phyloP scores from a whole-genome alignment of 129 eudicot genomes.

The Solidago caesia region DNA sequence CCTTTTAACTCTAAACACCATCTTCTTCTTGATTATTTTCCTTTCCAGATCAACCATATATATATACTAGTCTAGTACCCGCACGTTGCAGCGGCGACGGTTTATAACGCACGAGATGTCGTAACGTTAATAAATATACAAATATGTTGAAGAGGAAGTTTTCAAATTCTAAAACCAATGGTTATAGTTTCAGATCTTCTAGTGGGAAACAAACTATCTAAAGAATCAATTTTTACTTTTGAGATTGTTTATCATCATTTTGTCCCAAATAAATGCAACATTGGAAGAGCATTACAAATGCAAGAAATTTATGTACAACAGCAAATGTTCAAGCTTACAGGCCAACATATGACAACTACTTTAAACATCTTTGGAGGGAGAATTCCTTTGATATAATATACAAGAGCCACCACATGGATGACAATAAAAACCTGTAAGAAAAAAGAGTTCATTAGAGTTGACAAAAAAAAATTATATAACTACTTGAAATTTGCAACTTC shows the following conservation, averaged over 20 bases:
- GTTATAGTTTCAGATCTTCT: background rate
- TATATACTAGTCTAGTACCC: no score
- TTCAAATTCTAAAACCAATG: background rate
- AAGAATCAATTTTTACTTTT: background rate
- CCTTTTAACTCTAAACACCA: no score
- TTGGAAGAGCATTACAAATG: background rate
- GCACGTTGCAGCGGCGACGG: no score
- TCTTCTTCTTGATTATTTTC: no score
- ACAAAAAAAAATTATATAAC: background rate
- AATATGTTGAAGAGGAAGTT: constrained; percentile 5
- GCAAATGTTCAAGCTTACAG: constrained; percentile 56
- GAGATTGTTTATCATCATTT: background rate
- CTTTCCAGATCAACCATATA: no score
- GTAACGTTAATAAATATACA: background rate
- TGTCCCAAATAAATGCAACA: background rate
- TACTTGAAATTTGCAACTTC: background rate
- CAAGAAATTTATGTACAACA: background rate
- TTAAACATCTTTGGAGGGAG: constrained; percentile 95
- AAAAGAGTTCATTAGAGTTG: constrained; percentile 8
- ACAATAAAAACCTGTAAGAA: constrained; percentile 77
- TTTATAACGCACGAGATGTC: no score
- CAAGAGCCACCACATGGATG: constrained; percentile 90
- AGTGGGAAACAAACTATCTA: constrained; percentile 7
- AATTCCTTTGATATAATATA: constrained; percentile 83
- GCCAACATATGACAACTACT: constrained; percentile 92